Base-by-base conservation (phyloP, 2,329 filamentous ascomycete genomes). In the Aspergillus transmontanensis region DNA sequence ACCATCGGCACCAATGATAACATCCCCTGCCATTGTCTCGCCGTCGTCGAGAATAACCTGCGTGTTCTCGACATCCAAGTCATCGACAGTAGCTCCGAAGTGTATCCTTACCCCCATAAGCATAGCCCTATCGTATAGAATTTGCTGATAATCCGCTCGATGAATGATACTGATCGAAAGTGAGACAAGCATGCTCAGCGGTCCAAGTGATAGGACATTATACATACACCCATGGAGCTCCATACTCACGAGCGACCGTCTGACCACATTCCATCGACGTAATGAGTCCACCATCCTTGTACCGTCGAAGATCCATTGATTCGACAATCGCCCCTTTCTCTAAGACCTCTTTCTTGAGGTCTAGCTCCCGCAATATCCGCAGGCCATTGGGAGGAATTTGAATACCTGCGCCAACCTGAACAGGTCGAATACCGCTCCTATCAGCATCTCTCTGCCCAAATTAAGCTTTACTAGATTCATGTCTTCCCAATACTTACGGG, bases 321-420 rank as follows among this genome's bases (percentile, higher is more conserved):
- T 68, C 53, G 2, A 70, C 60, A 0, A 45, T 26, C 10, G 39
- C 36, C 2, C 59, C 65, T 23, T 60, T 51, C 21, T 69, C 53
- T 4, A 67, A 50, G 7, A 72, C 30, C 11, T 64, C 11, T 7
- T 60, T 12, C 1, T 71, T 21, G 2, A 73, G 46, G 11, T 64
- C 68, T 1, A 73, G 59, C 4, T 67, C 50, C 9, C 58, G 28
- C 45, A 72, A 60, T 2, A 72, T 55, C 11, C 69, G 62, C 45
- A 63, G 59, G 5, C 67, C 72, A 63, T 74, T 74, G 1, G 72
- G 71, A 10, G 72, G 72, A 48, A 73, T 70, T 50, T 74, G 72
- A 45, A 73, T 74, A 6, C 72, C 72, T 2, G 72, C 71, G 0
- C 72, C 72, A 26, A 71, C 62, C 43, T 72, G 16, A 16, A n/a